Percentiles rank a stretch among this genome's conserved stretches.
Evolutionary conservation across 805 yeast species (phyloP).

Genomic region (Blastobotrys terrestris): DNA sequence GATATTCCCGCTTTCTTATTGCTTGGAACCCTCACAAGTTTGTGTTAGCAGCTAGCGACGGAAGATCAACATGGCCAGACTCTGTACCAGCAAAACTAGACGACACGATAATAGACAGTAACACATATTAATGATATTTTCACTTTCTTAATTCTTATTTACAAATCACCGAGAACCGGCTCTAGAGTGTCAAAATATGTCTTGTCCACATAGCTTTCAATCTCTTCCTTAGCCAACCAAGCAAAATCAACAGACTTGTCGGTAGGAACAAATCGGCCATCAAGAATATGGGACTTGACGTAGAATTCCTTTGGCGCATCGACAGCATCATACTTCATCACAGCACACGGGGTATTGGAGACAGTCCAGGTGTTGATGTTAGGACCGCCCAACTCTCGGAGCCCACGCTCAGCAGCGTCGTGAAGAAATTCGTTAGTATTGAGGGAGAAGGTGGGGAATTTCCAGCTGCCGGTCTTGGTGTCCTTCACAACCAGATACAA

Average conservation of each 20-base stretch:
- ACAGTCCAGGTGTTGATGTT: conserved; percentile 82
- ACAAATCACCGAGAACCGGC: conserved; percentile 20
- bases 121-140: background rate
- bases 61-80: conserved; percentile 23
- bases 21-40: conserved; percentile 30
- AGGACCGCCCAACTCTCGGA: conserved; percentile 66
- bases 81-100: conserved; percentile 7
- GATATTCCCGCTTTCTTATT: conserved; percentile 9
- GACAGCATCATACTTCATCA: conserved; percentile 39
- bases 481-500: conserved; percentile 63
- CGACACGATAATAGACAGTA: background rate
- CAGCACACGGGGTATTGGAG: conserved; percentile 81
- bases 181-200: conserved; percentile 51
- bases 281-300: conserved; percentile 80
- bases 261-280: conserved; percentile 62
- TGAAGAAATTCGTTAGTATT: conserved; percentile 53
- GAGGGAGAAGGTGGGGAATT: conserved; percentile 65
- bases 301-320: conserved; percentile 49
- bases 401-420: conserved; percentile 65
- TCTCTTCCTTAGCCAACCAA: conserved; percentile 84
- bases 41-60: conserved; percentile 23
- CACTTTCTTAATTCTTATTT: too few relatives aligned
- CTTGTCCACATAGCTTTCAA: conserved; percentile 44
- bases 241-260: conserved; percentile 45
- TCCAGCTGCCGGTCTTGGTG: conserved; percentile 46